Percentiles rank a stretch among this genome's conserved stretches.
Conservation (phyloP, 164 flowering plant species). For the Tinospora cordifolia region DNA sequence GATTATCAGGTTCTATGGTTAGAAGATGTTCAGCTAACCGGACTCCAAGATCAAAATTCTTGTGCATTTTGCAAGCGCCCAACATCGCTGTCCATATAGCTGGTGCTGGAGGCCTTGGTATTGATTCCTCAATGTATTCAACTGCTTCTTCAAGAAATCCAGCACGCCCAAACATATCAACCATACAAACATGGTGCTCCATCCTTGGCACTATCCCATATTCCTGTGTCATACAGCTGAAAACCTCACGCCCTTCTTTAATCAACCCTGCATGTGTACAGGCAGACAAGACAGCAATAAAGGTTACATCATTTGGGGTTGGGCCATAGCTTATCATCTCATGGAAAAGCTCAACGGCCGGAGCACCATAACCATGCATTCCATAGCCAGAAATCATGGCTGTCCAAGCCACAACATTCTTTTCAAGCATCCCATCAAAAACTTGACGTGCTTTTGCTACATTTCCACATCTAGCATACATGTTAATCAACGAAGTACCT, state of each 20-base stretch:
- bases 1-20: conserved; percentile 50
- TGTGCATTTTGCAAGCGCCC: conserved; percentile 80
- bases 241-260: conserved; percentile 36
- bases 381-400: conserved; percentile 79
- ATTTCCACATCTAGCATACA: conserved; percentile 65
- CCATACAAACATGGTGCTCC: conserved; percentile 76
- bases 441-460: conserved; percentile 47
- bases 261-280: conserved; percentile 72
- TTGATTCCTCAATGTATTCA: conserved; percentile 26
- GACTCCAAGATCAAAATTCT: conserved; percentile 48
- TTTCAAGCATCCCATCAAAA: conserved; percentile 45
- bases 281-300: conserved; percentile 58
- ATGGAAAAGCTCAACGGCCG: conserved; percentile 44
- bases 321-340: conserved; percentile 39
- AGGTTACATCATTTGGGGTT: conserved; percentile 55
- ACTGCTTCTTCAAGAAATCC: conserved; percentile 54
- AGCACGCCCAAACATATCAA: conserved; percentile 75
- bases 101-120: conserved; percentile 31
- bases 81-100: conserved; percentile 79
- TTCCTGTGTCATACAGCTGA: conserved; percentile 33
- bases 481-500: conserved; percentile 55
- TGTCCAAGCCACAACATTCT: conserved; percentile 65
- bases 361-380: conserved; percentile 52
- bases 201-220: conserved; percentile 40
- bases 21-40: conserved; percentile 52